Evolutionary conservation across 805 yeast genomes (phyloP), one percentile per base, ranked within the genome.

Genomic region (Starmerella lactis-condensi): DNA sequence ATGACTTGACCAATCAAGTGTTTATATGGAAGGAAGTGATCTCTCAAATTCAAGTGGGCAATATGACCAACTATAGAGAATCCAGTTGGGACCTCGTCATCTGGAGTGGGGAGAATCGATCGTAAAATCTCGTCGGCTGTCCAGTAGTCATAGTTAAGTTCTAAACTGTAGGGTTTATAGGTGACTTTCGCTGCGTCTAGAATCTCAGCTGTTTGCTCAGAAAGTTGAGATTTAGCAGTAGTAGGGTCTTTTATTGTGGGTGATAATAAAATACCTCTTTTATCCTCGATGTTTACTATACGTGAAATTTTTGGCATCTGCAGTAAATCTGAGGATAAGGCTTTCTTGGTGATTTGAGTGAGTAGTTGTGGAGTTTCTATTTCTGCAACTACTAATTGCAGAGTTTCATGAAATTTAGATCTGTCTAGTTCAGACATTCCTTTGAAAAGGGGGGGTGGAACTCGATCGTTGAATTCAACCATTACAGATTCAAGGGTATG

Each of bases 61-160:
- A 89, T 66, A 54, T 89, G 96, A 0, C 99, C 99, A 0, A 92
- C 91, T 22, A 72, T 69, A 1, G 96, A 78, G 51, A 77, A 89
- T 1, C 96, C 91, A 1, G 89, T 62, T 1, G 98, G 99, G 6
- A 75, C 60, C 34, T 81, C 93, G 25, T 66, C 72, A 14, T 70
- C 52, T 13, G 69, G 61, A 27, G 67, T 74, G 0, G 99, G 98
- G 27, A 89, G 53, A 3, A 82, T 66, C 0, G 93, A 67, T 27
- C 62, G 59, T 23, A 89, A 58, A 11, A 89, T 75, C 43, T 89
- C 94, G 34, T 91, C 98, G 0, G 83, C 63, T 42, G 70, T 71
- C 96, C 96, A 89, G 52, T 69, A 78, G 30, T 69, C 63, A 50
- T 89, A 89, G 39, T 62, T 74, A 30, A 89, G 53, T 0, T 46